Percentiles rank a stretch among this genome's conserved stretches.
phyloP scores from a whole-genome alignment of 306 rosid genomes.

The Heteromeles arbutifolia region DNA sequence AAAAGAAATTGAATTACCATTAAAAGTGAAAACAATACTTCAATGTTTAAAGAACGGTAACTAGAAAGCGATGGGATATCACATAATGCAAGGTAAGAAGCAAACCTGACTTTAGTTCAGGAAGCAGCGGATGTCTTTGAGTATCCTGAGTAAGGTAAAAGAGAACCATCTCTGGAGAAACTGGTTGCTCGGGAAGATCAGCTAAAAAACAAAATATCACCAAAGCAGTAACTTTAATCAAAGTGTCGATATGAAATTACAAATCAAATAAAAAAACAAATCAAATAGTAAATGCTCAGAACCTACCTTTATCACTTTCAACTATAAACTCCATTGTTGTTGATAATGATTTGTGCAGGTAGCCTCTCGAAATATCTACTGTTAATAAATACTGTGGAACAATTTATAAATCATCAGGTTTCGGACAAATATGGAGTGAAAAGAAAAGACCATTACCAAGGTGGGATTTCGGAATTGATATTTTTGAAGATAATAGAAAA shows the following conservation, averaged over 20 bases:
- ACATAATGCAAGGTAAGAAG: conserved; percentile 12
- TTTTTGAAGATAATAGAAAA: conserved; percentile 5
- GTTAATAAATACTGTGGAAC: conserved; percentile 60
- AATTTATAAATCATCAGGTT: conserved; percentile 33
- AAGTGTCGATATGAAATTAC: conserved; percentile 3
- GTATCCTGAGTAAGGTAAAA: conserved; percentile 96
- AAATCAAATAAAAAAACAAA: not conserved
- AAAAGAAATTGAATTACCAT: not conserved
- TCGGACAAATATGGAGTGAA: not conserved
- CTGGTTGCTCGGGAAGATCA: conserved; percentile 61
- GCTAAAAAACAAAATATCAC: conserved; percentile 32
- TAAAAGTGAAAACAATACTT: not conserved
- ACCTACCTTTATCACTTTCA: conserved; percentile 70
- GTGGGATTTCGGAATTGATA: not conserved
- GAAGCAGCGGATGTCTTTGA: conserved; percentile 87
- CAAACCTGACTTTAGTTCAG: conserved; percentile 78
- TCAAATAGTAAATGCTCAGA: not conserved
- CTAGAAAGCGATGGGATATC: not conserved
- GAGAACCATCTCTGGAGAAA: conserved; percentile 71
- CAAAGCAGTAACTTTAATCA: not conserved
- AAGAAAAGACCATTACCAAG: not conserved
- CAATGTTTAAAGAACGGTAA: not conserved
- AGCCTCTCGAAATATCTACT: conserved; percentile 83
- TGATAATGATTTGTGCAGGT: conserved; percentile 75
- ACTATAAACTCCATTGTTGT: conserved; percentile 76